Conservation (phyloP, 306 rosid species). For the Sophora flavescens region DNA sequence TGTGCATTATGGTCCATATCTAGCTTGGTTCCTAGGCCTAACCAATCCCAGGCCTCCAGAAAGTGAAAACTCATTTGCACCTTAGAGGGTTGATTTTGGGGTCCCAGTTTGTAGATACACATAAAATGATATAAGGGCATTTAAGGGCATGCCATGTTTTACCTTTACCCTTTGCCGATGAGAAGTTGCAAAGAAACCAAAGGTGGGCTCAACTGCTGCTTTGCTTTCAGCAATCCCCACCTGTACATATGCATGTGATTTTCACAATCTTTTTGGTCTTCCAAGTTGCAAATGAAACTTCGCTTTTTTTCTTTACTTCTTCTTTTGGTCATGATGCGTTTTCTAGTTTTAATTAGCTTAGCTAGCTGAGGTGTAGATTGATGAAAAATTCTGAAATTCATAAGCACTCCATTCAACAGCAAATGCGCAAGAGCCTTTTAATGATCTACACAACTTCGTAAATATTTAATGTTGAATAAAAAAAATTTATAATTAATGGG, state of each 20-base stretch:
- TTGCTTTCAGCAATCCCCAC: conserved; percentile 20
- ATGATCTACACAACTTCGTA: background rate
- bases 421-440: background rate
- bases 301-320: background rate
- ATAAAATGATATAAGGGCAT: background rate
- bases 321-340: background rate
- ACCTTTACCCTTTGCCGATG: background rate
- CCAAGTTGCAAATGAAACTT: background rate
- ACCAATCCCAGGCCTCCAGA: too few species aligned
- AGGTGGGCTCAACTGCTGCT: conserved; percentile 24
- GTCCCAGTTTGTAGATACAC: conserved; percentile 29
- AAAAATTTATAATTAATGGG: too few species aligned
- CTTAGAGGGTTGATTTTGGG: conserved; percentile 8
- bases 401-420: background rate
- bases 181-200: conserved; percentile 12
- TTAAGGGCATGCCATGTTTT: conserved; percentile 20
- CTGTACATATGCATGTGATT: conserved; percentile 9
- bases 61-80: conserved; percentile 41
- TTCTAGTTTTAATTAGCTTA: background rate
- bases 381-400: background rate
- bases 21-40: conserved; percentile 28
- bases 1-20: conserved; percentile 49
- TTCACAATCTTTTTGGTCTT: background rate
- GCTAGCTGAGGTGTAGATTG: background rate
- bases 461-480: background rate